Conservation (phyloP, 768 basidiomycete genomes). For the Boletellus emodensis region DNA sequence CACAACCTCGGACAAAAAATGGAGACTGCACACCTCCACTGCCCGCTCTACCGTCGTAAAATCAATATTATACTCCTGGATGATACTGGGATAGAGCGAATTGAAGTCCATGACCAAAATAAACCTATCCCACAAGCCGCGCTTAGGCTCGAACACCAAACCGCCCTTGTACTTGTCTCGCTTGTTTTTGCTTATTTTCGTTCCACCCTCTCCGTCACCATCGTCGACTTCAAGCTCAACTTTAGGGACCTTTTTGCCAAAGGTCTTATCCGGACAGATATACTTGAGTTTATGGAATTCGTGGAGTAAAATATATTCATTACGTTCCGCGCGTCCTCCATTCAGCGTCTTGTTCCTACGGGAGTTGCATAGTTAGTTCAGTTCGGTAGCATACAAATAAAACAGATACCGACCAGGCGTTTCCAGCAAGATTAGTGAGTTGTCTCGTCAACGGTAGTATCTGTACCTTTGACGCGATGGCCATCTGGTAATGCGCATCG, state of each 20-base stretch:
- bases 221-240: slow-evolving; percentile 51
- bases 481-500: slow-evolving; percentile 97
- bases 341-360: slow-evolving; percentile 94
- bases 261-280: slow-evolving; percentile 92
- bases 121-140: slow-evolving; percentile 93
- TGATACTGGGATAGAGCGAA: slow-evolving; percentile 97
- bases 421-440: slow-evolving; percentile 92
- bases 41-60: slow-evolving; percentile 89
- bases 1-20: background rate
- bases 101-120: slow-evolving; percentile 99
- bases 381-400: background rate
- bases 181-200: slow-evolving; percentile 58
- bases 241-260: slow-evolving; percentile 67
- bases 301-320: slow-evolving; percentile 97
- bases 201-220: slow-evolving; percentile 44
- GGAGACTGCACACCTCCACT: slow-evolving; percentile 41
- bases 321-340: slow-evolving; percentile 96
- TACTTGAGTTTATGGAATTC: slow-evolving; percentile 97
- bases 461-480: slow-evolving; percentile 90
- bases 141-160: slow-evolving; percentile 93
- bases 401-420: slow-evolving; percentile 71
- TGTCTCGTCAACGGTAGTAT: slow-evolving; percentile 90
- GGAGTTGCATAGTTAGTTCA: background rate
- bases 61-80: slow-evolving; percentile 99
- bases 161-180: slow-evolving; percentile 98